Evolutionary conservation across 495 filamentous ascomycete species (phyloP).

Genomic region (Lasiosphaeris hirsuta): DNA sequence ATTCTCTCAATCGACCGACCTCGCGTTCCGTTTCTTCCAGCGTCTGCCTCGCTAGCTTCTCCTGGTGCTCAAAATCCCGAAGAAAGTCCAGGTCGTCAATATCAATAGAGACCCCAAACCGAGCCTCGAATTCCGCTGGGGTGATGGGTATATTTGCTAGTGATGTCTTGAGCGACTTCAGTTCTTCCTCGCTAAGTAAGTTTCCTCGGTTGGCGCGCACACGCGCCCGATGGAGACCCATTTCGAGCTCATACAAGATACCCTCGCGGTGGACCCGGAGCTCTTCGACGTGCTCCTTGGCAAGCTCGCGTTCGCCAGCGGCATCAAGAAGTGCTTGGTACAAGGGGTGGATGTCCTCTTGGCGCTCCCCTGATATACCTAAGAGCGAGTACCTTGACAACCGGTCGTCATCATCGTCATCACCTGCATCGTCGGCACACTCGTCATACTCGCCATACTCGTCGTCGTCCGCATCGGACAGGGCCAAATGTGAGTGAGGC

Average conservation of each 20-base stretch:
- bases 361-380: conserved; percentile 26
- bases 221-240: conserved; percentile 23
- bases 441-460: conserved; percentile 3
- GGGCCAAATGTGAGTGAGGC: background rate
- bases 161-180: conserved; percentile 20
- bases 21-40: conserved; percentile 17
- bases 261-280: conserved; percentile 22
- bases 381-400: conserved; percentile 22
- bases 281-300: conserved; percentile 28
- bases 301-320: conserved; percentile 25
- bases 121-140: conserved; percentile 16
- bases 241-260: conserved; percentile 26
- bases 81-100: conserved; percentile 32
- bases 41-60: conserved; percentile 6
- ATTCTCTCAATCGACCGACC: conserved; percentile 18
- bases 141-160: conserved; percentile 13
- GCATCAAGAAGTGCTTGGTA: conserved; percentile 27
- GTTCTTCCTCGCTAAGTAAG: conserved; percentile 25
- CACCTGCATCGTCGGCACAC: conserved; percentile 16
- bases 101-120: conserved; percentile 22
- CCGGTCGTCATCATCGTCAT: conserved; percentile 17
- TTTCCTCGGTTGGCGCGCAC: conserved; percentile 21
- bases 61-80: conserved; percentile 20
- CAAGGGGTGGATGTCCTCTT: conserved; percentile 32
- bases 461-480: background rate